These are phyloP conservation scores for Pestalotiopsis sp. DNA, from an alignment of 2,329 filamentous ascomycete genomes.

Conservation along the genomic window DNA sequence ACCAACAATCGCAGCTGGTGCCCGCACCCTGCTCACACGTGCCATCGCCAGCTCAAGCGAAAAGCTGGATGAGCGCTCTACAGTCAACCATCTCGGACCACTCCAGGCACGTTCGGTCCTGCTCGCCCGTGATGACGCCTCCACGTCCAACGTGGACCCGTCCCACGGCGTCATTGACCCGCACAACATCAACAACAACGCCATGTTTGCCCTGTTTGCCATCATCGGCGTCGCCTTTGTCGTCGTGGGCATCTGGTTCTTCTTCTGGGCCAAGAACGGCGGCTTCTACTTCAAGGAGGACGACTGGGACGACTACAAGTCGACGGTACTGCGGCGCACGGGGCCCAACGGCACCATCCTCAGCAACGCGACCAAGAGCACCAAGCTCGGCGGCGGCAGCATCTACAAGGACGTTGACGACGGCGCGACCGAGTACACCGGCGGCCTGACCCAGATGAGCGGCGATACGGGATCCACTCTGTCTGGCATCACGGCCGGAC, in stretches of 20 bases:
- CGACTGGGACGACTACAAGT: slow-evolving; percentile 99
- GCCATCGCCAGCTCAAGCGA: slow-evolving; percentile 20
- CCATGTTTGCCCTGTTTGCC: slow-evolving; percentile 84
- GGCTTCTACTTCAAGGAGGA: slow-evolving; percentile 83
- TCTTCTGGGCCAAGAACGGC: slow-evolving; percentile 97
- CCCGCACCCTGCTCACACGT: slow-evolving; percentile 29
- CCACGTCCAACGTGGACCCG: slow-evolving; percentile 40
- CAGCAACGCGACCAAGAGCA: slow-evolving; percentile 79
- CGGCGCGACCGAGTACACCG: slow-evolving; percentile 41
- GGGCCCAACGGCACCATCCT: slow-evolving; percentile 88
- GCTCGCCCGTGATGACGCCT: slow-evolving; percentile 39
- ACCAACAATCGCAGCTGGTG: slow-evolving; percentile 31
- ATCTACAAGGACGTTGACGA: slow-evolving; percentile 75
- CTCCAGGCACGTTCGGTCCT: slow-evolving; percentile 48
- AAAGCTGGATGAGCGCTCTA: not conserved
- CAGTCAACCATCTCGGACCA: slow-evolving; percentile 36
- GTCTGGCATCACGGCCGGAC: slow-evolving; percentile 61
- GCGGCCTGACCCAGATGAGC: slow-evolving; percentile 34
- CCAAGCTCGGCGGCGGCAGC: slow-evolving; percentile 84
- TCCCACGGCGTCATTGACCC: slow-evolving; percentile 54
- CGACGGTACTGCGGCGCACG: slow-evolving; percentile 84
- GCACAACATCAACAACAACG: slow-evolving; percentile 64
- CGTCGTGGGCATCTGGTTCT: slow-evolving; percentile 86
- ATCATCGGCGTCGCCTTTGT: slow-evolving; percentile 80
- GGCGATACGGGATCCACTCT: slow-evolving; percentile 50